These are phyloP conservation scores for Didymella arachidicola DNA, from an alignment of 2,329 filamentous ascomycete species.

Conservation along the genomic window DNA sequence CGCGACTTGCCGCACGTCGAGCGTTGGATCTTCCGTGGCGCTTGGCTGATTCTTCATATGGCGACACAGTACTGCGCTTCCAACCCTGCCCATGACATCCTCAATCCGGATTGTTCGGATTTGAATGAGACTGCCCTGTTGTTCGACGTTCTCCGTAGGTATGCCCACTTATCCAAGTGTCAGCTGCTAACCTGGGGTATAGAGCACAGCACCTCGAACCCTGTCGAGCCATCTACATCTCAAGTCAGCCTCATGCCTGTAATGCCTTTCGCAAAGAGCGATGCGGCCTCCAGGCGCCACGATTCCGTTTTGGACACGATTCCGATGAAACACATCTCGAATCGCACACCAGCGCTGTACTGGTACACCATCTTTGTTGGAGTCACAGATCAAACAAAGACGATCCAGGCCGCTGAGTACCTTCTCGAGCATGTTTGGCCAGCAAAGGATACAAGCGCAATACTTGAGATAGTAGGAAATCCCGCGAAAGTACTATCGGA, in stretches of 20 bases:
- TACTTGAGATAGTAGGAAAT: slow-evolving; percentile 29
- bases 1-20: slow-evolving; percentile 21
- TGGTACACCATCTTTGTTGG: slow-evolving; percentile 31
- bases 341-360: slow-evolving; percentile 5
- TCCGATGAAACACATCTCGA: not conserved
- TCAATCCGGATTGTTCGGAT: not conserved
- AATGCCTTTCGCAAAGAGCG: slow-evolving; percentile 1
- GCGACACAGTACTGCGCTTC: slow-evolving; percentile 26
- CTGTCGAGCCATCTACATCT: not conserved
- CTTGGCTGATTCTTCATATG: slow-evolving; percentile 28
- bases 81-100: slow-evolving; percentile 26
- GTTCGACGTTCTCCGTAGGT: slow-evolving; percentile 23
- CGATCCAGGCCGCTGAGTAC: slow-evolving; percentile 13
- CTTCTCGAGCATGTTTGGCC: slow-evolving; percentile 22
- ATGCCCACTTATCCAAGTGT: too few relatives aligned
- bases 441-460: slow-evolving; percentile 22
- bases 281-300: not conserved
- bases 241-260: slow-evolving; percentile 16
- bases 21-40: slow-evolving; percentile 31
- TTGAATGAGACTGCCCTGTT: slow-evolving; percentile 17
- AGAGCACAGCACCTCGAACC: slow-evolving; percentile 2
- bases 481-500: slow-evolving; percentile 21
- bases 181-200: not conserved
- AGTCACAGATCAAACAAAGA: slow-evolving; percentile 21
- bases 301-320: slow-evolving; percentile 20